A percentile compares a stretch with the other conserved stretches of the same genome.
Evolutionary conservation across 805 yeast genomes (phyloP).

Genomic region (Candida morakotiae): DNA sequence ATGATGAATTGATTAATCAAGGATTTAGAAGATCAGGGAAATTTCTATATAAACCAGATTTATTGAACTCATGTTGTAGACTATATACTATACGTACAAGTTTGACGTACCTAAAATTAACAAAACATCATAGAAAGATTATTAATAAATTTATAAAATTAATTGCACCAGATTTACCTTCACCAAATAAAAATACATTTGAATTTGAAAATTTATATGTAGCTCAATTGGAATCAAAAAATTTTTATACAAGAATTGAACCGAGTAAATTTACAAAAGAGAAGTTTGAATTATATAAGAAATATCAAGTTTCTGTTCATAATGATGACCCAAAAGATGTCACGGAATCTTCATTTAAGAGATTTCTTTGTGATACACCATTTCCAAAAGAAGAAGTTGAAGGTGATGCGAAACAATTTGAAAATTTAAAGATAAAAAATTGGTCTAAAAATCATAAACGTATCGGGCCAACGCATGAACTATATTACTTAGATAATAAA

Average conservation of each 20-base stretch:
- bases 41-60: constrained; percentile 62
- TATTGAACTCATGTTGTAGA: constrained; percentile 71
- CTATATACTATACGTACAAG: constrained; percentile 72
- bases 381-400: constrained; percentile 32
- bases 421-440: constrained; percentile 21
- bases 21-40: constrained; percentile 81
- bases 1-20: constrained; percentile 61
- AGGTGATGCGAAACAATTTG: constrained; percentile 23
- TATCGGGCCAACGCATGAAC: constrained; percentile 72
- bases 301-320: constrained; percentile 72
- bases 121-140: constrained; percentile 64
- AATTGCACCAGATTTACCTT: constrained; percentile 17
- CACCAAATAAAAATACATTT: constrained; percentile 15
- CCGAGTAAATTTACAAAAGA: constrained; percentile 49
- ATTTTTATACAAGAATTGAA: constrained; percentile 47
- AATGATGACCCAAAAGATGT: constrained; percentile 51
- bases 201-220: constrained; percentile 29
- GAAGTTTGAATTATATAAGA: constrained; percentile 58
- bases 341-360: constrained; percentile 44
- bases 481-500: constrained; percentile 60
- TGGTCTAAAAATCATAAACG: constrained; percentile 26
- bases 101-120: constrained; percentile 39
- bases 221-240: constrained; percentile 34
- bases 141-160: constrained; percentile 55
- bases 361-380: constrained; percentile 71